These are phyloP conservation scores for Acanthamoeba lenticulata DNA, from an alignment of 208 protist species.

Conservation along the genomic window DNA sequence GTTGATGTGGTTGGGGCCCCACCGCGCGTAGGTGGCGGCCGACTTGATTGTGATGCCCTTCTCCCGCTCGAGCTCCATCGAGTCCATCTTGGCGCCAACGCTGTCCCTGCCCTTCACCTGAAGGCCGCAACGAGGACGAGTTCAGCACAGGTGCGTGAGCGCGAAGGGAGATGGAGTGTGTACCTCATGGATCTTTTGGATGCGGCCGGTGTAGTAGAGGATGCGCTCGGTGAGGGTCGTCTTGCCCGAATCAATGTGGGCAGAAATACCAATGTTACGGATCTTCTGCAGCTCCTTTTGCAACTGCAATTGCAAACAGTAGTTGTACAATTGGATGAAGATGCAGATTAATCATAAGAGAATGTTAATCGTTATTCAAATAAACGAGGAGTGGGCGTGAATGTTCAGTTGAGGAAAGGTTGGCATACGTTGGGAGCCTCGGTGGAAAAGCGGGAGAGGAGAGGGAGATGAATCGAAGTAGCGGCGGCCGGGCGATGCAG, in stretches of 20 bases:
- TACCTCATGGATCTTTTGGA: background rate
- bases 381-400: too few species aligned
- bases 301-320: background rate
- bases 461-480: too few species aligned
- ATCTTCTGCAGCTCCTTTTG: background rate
- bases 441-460: too few species aligned
- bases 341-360: background rate
- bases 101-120: slow-evolving; percentile 94
- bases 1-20: slow-evolving; percentile 90
- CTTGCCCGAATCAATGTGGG: slow-evolving; percentile 96
- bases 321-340: background rate
- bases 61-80: slow-evolving; percentile 95
- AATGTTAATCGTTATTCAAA: background rate
- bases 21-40: slow-evolving; percentile 93
- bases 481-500: too few species aligned
- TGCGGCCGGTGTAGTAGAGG: slow-evolving; percentile 92
- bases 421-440: too few species aligned
- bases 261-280: slow-evolving; percentile 96
- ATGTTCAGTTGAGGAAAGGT: too few species aligned
- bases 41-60: slow-evolving; percentile 97
- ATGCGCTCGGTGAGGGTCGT: slow-evolving; percentile 96
- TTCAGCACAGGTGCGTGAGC: too few species aligned
- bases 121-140: too few species aligned
- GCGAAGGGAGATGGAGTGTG: too few species aligned
- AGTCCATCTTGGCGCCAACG: slow-evolving; percentile 96